These are phyloP conservation scores for Nemania bipapillata DNA, from an alignment of 2,329 filamentous ascomycete species.

Conservation along the genomic window DNA sequence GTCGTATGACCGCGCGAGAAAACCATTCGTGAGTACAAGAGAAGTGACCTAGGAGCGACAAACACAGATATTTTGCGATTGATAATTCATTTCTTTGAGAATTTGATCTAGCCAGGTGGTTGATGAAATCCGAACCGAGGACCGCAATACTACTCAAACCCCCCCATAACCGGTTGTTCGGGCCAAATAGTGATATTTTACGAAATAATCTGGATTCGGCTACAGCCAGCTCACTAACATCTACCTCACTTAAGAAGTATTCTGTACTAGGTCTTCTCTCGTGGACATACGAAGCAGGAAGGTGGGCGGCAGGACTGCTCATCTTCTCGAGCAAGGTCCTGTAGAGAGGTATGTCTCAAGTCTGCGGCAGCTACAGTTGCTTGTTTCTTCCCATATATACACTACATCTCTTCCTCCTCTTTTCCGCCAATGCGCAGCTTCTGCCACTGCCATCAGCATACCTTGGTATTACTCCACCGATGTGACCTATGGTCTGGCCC, in stretches of 20 bases:
- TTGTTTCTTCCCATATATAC: constrained; percentile 20
- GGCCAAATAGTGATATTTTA: background rate
- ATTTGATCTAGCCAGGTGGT: background rate
- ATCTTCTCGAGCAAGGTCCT: constrained; percentile 17
- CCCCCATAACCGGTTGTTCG: background rate
- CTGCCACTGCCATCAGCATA: constrained; percentile 11
- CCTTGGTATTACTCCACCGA: constrained; percentile 31
- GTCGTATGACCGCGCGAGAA: too few species aligned
- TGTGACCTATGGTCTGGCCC: constrained; percentile 31
- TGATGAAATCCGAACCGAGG: background rate
- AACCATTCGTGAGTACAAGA: too few species aligned
- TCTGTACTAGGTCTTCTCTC: constrained; percentile 29
- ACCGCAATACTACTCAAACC: background rate
- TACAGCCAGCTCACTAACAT: constrained; percentile 35
- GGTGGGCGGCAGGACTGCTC: constrained; percentile 6
- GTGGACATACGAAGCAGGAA: constrained; percentile 9
- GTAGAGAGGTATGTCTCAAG: constrained; percentile 14
- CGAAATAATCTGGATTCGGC: constrained; percentile 22
- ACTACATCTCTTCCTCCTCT: constrained; percentile 32
- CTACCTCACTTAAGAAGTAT: constrained; percentile 29
- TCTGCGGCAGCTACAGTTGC: constrained; percentile 9
- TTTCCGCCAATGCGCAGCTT: constrained; percentile 19
- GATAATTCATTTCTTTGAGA: background rate
- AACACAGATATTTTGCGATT: too few species aligned
- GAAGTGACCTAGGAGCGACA: too few species aligned